These are phyloP conservation scores for Neotropicomus parvogracilis DNA, from an alignment of 1,284 basidiomycete species.

Conservation along the genomic window DNA sequence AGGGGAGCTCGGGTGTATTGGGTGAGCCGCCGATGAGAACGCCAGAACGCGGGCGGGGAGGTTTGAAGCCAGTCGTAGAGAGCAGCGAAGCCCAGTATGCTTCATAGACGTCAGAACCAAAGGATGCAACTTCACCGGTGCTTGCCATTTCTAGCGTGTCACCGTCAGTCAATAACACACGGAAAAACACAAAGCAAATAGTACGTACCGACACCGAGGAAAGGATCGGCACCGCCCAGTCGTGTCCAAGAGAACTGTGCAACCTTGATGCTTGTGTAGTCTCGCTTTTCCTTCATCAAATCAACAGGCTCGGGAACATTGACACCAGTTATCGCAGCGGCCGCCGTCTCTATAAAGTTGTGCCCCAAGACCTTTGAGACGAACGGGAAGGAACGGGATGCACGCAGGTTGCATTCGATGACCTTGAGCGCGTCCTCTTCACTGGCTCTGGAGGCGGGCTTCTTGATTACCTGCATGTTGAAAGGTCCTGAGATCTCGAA, in stretches of 20 bases:
- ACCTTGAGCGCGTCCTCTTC: conserved; percentile 84
- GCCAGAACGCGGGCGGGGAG: conserved; percentile 77
- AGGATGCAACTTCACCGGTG: conserved; percentile 98
- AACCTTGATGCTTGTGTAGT: conserved; percentile 97
- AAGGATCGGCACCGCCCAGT: conserved; percentile 91
- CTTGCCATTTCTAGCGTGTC: conserved; percentile 85
- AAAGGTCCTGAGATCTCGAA: conserved; percentile 97
- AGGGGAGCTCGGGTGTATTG: conserved; percentile 75
- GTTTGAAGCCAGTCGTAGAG: conserved; percentile 88
- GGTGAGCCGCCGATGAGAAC: conserved; percentile 88
- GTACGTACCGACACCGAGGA: conserved; percentile 85
- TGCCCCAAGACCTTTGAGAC: conserved; percentile 96
- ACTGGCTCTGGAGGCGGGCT: conserved; percentile 54
- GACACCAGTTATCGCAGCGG: conserved; percentile 86
- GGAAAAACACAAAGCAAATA: neutral
- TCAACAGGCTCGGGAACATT: conserved; percentile 93
- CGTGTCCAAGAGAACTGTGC: conserved; percentile 99
- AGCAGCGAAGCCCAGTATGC: conserved; percentile 94
- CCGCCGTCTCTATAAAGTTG: conserved; percentile 96
- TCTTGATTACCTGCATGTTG: conserved; percentile 99
- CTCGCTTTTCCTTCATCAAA: conserved; percentile 85
- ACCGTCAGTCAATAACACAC: neutral
- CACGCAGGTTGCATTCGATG: conserved; percentile 98
- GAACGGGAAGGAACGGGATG: conserved; percentile 98
- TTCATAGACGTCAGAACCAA: conserved; percentile 92